phyloP scores from a whole-genome alignment of 2,329 filamentous ascomycete genomes.

The Fusarium concolor region DNA sequence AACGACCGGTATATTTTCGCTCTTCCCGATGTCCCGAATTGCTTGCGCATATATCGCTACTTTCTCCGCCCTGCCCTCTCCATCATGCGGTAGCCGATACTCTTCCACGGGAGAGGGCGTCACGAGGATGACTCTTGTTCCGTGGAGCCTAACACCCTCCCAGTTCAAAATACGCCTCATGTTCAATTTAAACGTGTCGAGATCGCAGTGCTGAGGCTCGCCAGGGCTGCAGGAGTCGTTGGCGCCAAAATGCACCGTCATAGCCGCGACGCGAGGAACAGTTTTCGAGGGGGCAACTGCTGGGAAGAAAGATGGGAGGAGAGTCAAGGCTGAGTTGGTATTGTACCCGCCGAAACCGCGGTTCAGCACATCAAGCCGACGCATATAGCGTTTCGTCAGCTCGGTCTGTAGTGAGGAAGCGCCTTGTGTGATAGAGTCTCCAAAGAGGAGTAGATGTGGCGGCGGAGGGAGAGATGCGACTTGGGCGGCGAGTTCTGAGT shows the following conservation, averaged over 20 bases:
- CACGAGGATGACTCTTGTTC: neutral
- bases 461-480: neutral
- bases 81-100: neutral
- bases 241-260: neutral
- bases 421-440: neutral
- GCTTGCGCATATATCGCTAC: neutral
- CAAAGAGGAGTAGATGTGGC: neutral
- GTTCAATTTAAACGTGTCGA: neutral
- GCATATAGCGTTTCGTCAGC: neutral
- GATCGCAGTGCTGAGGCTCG: neutral
- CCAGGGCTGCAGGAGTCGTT: neutral
- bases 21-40: neutral
- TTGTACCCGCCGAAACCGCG: neutral
- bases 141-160: neutral
- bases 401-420: neutral
- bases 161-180: neutral
- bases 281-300: neutral
- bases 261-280: neutral
- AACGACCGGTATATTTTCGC: neutral
- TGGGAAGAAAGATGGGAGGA: constrained; percentile 1
- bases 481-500: neutral
- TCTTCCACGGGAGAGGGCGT: constrained; percentile 3
- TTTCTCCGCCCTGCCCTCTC: neutral
- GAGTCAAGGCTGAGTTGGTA: neutral
- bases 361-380: neutral